Conservation (phyloP, 129 eudicot species). For the Erigeron canadensis region DNA sequence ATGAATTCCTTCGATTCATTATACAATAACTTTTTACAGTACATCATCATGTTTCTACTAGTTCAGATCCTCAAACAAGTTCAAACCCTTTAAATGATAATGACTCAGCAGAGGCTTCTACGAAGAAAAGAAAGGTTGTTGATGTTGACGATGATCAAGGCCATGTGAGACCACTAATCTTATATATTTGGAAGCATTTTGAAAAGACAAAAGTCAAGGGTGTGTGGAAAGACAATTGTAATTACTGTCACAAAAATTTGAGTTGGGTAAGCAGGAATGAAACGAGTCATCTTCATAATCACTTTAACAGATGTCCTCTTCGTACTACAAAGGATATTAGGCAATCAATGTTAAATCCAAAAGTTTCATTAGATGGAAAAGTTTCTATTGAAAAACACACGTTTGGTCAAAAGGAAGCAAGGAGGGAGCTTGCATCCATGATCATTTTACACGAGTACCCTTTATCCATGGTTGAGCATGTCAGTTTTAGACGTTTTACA, state of each 20-base stretch:
- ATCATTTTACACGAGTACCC: constrained; percentile 1
- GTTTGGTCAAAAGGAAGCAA: neutral
- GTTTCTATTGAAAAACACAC: neutral
- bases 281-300: neutral
- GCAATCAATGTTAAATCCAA: neutral
- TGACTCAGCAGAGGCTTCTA: too few relatives aligned
- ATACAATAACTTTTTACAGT: too few relatives aligned
- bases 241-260: neutral
- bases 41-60: too few relatives aligned
- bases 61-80: too few relatives aligned
- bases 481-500: neutral
- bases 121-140: neutral
- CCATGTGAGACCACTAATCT: neutral
- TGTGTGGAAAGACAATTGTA: neutral
- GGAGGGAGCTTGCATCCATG: constrained; percentile 7
- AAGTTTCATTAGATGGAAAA: neutral
- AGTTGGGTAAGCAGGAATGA: neutral
- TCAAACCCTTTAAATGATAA: too few relatives aligned
- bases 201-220: neutral
- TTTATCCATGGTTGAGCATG: constrained; percentile 12
- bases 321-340: neutral
- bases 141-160: too few relatives aligned
- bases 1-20: too few relatives aligned
- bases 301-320: neutral
- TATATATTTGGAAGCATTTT: neutral